Base-by-base conservation (phyloP, 306 rosid species). In the Fagus crenata region DNA sequence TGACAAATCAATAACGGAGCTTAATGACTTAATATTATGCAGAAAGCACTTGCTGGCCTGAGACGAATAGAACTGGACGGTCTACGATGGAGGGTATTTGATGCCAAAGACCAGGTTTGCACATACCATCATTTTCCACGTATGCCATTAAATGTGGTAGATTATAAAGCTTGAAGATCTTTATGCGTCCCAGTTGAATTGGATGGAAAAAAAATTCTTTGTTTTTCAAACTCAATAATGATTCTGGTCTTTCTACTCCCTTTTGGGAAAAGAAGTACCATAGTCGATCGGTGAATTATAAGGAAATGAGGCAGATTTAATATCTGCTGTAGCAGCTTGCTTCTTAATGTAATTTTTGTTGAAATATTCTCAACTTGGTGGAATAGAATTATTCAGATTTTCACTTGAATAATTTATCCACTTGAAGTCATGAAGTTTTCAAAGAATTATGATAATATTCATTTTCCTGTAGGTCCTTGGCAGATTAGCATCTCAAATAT, bases 1-100 rank as follows among this genome's bases (percentile, higher is more conserved):
- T 77, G 78, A 49, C 4, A 55, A 36, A 35, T 56, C 15, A 73
- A 70, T 72, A 39, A 65, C 39, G 15, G 40, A 65, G 37, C 6
- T 22, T 9, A 37, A 32, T 75, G 46, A 32, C 63, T 71, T 13
- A 31, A 49, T 55, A 40, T 56, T 75, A 6, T 79, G 36, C 87
- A 94, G 97, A 95, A 78, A 90, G 98, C 98, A 22, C 86, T 87
- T 32, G 98, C 98, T 63, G 98, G 97, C 39, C 83, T 92, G 78
- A 87, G 81, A 53, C 97, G 98, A 51, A 95, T 95, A 70, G 84
- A 89, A 81, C 92, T 95, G 7, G 98, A 92, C 0, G 98, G 97
- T 67, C 86, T 95, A 71, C 81, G 96, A 18, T 95, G 96, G 98
- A 88, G 89, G 78, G 97, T 95, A 63, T 94, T 95, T 28, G 97